phyloP scores from a whole-genome alignment of 805 yeast species.

The Cyberlindnera mrakii region DNA sequence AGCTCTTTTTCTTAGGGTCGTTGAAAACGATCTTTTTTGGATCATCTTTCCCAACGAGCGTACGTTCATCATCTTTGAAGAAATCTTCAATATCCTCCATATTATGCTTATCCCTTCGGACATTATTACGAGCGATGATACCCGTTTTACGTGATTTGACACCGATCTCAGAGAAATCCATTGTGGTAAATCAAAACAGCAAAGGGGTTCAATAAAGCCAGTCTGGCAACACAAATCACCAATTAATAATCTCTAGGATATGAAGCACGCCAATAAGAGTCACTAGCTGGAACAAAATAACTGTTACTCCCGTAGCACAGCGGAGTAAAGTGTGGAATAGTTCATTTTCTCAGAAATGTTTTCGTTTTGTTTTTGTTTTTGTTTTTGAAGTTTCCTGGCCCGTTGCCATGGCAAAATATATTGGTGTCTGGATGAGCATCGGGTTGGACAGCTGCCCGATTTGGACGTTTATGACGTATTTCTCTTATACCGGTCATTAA shows the following conservation, averaged over 20 bases:
- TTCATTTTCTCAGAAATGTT: not conserved
- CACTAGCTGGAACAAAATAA: too few species aligned
- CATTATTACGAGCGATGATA: conserved; percentile 37
- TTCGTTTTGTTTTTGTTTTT: conserved; percentile 3
- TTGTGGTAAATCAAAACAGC: conserved; percentile 6
- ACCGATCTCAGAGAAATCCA: conserved; percentile 47
- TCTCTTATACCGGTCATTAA: too few species aligned
- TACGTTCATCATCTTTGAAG: conserved; percentile 37
- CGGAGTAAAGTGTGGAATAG: too few species aligned
- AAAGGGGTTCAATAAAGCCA: too few species aligned
- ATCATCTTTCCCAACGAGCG: conserved; percentile 6
- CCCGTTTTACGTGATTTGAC: conserved; percentile 64
- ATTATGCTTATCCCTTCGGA: conserved; percentile 50
- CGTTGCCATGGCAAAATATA: too few species aligned
- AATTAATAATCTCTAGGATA: too few species aligned
- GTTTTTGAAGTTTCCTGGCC: not conserved
- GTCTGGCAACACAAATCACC: too few species aligned
- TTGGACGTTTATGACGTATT: too few species aligned
- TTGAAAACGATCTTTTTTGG: conserved; percentile 1
- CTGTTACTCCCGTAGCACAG: too few species aligned
- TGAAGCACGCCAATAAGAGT: too few species aligned
- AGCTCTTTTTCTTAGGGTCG: not conserved
- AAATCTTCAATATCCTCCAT: conserved; percentile 69
- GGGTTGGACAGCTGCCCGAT: too few species aligned
- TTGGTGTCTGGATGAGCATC: too few species aligned